A percentile compares a stretch with the other conserved stretches of the same genome.
Evolutionary conservation across 345 rosid genomes (phyloP).

Genomic region (Linum lewisii): DNA sequence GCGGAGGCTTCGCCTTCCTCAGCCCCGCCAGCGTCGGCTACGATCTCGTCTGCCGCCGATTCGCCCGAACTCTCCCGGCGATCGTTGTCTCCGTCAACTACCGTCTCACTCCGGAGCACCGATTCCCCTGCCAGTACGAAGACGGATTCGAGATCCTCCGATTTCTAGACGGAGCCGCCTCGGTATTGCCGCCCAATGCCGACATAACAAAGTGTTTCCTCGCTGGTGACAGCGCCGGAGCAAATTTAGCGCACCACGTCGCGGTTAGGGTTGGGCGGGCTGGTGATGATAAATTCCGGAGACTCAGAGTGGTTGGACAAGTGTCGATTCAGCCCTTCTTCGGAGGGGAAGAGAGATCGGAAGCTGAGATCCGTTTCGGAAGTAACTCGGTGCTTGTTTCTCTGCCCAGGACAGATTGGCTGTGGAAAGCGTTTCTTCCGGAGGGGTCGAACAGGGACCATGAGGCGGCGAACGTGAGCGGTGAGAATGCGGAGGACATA

Average conservation of each 20-base stretch:
- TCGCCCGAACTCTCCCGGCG: conserved; percentile 44
- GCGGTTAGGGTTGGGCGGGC: conserved; percentile 35
- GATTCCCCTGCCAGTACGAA: conserved; percentile 64
- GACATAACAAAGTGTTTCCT: conserved; percentile 50
- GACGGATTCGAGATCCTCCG: conserved; percentile 61
- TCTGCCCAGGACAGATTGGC: conserved; percentile 33
- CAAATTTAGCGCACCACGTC: conserved; percentile 67
- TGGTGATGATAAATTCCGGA: conserved; percentile 14
- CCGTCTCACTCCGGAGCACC: conserved; percentile 69
- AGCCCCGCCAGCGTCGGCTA: conserved; percentile 38
- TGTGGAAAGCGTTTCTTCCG: conserved; percentile 15
- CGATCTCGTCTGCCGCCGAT: conserved; percentile 55
- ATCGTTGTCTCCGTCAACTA: conserved; percentile 62
- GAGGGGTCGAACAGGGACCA: conserved; percentile 15
- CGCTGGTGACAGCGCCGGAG: conserved; percentile 81
- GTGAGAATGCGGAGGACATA: conserved; percentile 16
- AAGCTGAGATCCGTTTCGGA: conserved; percentile 48
- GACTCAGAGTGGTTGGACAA: conserved; percentile 34
- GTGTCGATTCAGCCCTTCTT: conserved; percentile 69
- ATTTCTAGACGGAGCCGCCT: conserved; percentile 29
- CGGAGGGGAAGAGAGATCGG: conserved; percentile 72
- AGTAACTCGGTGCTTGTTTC: conserved; percentile 41
- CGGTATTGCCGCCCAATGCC: conserved; percentile 37
- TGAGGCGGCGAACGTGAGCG: conserved; percentile 17
- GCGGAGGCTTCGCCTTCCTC: conserved; percentile 72